These are phyloP conservation scores for Boletus coffeatus DNA, from an alignment of 1,284 basidiomycete species.

Conservation along the genomic window DNA sequence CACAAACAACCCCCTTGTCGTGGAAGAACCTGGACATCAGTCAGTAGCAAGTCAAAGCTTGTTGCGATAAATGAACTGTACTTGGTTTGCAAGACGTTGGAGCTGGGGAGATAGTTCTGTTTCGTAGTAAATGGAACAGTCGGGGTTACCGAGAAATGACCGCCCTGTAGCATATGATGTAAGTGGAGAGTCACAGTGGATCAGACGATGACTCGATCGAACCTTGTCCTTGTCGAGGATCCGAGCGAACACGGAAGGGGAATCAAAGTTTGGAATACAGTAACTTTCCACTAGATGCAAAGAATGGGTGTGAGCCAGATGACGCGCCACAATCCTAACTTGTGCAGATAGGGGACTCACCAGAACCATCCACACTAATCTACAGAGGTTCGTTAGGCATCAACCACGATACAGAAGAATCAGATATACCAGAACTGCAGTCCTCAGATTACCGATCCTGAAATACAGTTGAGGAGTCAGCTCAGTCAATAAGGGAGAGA, in stretches of 20 bases:
- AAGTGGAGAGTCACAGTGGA: neutral
- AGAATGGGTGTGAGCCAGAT: neutral
- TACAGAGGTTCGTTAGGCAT: slow-evolving; percentile 20
- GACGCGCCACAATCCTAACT: neutral
- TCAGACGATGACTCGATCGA: neutral
- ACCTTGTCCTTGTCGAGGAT: slow-evolving; percentile 81
- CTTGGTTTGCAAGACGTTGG: slow-evolving; percentile 86
- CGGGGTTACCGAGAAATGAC: slow-evolving; percentile 85
- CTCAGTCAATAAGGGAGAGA: slow-evolving; percentile 15
- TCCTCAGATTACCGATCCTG: slow-evolving; percentile 77
- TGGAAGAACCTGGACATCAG: slow-evolving; percentile 58
- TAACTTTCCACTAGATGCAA: slow-evolving; percentile 71
- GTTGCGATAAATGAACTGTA: slow-evolving; percentile 15
- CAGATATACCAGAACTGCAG: slow-evolving; percentile 61
- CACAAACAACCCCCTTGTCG: slow-evolving; percentile 71
- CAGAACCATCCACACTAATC: slow-evolving; percentile 76
- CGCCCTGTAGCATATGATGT: slow-evolving; percentile 52
- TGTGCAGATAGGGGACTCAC: slow-evolving; percentile 36
- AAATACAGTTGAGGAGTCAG: slow-evolving; percentile 7
- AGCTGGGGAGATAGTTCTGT: slow-evolving; percentile 84
- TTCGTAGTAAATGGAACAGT: slow-evolving; percentile 64
- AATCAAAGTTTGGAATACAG: slow-evolving; percentile 91
- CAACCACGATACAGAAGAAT: neutral
- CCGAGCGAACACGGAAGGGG: slow-evolving; percentile 84
- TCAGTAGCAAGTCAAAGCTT: neutral